Evolutionary conservation across 1,284 basidiomycete species (phyloP).

Genomic region (Papiliotrema terrestris): DNA sequence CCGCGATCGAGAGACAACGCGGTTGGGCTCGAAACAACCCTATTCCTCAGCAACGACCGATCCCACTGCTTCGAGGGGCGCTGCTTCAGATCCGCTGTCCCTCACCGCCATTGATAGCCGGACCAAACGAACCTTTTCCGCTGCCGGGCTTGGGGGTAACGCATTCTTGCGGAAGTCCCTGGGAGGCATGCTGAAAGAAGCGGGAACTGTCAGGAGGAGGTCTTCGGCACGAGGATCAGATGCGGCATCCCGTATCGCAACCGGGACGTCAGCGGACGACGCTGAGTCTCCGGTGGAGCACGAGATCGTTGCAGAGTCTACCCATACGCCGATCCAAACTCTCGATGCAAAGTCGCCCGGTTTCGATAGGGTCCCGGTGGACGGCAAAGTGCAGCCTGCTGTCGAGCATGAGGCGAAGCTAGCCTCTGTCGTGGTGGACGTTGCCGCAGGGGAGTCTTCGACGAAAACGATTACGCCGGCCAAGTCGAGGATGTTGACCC

Average conservation of each 20-base stretch:
- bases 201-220: too few relatives aligned
- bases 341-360: too few relatives aligned
- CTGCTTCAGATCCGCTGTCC: background rate
- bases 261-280: too few relatives aligned
- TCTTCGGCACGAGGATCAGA: too few relatives aligned
- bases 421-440: background rate
- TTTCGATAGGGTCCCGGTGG: too few relatives aligned
- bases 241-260: too few relatives aligned
- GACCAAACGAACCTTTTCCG: background rate
- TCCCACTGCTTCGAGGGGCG: background rate
- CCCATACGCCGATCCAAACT: background rate
- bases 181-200: background rate
- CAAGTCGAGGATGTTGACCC: background rate
- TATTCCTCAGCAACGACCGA: background rate
- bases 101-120: background rate
- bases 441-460: background rate
- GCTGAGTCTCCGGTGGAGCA: too few relatives aligned
- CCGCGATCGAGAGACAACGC: too few relatives aligned
- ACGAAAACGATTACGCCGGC: background rate
- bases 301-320: too few relatives aligned
- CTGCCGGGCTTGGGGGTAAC: background rate
- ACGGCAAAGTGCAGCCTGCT: too few relatives aligned
- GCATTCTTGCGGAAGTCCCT: background rate
- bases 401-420: background rate
- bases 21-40: too few relatives aligned